These are phyloP conservation scores for Dothideomycetes sp. DNA, from an alignment of 2,329 filamentous ascomycete species.

Conservation along the genomic window DNA sequence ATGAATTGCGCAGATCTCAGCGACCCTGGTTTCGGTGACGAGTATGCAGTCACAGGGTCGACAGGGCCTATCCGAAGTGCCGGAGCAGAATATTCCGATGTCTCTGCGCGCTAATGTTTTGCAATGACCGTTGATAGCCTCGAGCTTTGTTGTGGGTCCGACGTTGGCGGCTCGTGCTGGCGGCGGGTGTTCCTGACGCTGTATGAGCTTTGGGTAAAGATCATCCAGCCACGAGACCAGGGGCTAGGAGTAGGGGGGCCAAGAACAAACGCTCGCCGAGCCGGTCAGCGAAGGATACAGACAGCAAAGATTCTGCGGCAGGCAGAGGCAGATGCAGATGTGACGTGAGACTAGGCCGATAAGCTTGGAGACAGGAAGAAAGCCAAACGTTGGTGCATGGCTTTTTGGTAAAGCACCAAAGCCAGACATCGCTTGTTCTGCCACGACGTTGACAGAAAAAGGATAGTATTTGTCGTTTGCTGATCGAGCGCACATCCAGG, in stretches of 20 bases:
- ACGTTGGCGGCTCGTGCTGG: constrained; percentile 12
- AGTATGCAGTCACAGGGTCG: background rate
- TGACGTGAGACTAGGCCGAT: constrained; percentile 9
- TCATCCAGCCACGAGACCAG: constrained; percentile 13
- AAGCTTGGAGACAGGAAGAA: constrained; percentile 3
- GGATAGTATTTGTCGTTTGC: too few species aligned
- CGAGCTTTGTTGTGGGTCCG: constrained; percentile 13
- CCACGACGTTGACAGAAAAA: too few species aligned
- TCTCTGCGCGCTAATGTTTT: constrained; percentile 12
- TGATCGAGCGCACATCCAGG: too few species aligned
- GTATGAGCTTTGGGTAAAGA: constrained; percentile 5
- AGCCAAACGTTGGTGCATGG: constrained; percentile 10
- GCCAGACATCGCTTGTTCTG: too few species aligned
- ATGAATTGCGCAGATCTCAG: background rate
- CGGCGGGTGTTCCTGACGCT: constrained; percentile 13
- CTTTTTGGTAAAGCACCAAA: too few species aligned
- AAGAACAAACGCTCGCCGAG: constrained; percentile 11
- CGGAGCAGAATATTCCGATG: constrained; percentile 1
- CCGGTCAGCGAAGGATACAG: constrained; percentile 8
- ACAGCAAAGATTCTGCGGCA: constrained; percentile 3
- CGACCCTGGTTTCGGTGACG: background rate
- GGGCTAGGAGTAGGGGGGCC: constrained; percentile 13
- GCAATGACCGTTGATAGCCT: constrained; percentile 9
- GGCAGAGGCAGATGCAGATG: constrained; percentile 3
- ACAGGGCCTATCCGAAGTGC: background rate